Conservation (phyloP, 768 basidiomycete genomes). For the Leccinum subtestaceum region DNA sequence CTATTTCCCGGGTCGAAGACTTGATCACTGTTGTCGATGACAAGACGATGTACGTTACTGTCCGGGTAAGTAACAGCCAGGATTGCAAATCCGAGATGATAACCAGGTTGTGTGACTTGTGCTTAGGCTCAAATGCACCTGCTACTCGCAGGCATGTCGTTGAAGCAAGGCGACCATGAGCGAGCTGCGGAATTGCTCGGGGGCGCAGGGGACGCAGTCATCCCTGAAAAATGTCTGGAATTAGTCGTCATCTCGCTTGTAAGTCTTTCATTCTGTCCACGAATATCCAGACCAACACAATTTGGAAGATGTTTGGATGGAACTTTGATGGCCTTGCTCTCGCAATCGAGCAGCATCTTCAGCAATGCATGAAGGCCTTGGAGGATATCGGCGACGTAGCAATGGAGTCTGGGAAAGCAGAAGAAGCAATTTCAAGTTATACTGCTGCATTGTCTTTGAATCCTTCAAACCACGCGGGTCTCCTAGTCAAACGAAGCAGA, state of each 20-base stretch:
- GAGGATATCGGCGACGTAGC: conserved; percentile 2
- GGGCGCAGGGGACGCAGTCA: background rate
- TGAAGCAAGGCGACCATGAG: background rate
- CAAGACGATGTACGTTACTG: background rate
- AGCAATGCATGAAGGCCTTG: background rate
- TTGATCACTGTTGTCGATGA: background rate
- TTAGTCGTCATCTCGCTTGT: conserved; percentile 10
- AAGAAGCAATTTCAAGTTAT: conserved; percentile 1
- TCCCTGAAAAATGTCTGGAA: background rate
- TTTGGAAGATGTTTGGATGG: conserved; percentile 12
- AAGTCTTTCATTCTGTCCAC: background rate
- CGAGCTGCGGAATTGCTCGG: background rate
- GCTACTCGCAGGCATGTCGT: background rate
- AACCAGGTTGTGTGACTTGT: too few species aligned
- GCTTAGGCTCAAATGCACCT: conserved; percentile 10
- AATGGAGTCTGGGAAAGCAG: background rate
- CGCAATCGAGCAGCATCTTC: background rate
- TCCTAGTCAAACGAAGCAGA: conserved; percentile 12
- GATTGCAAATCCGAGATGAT: background rate
- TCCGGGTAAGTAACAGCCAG: background rate
- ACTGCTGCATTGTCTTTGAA: background rate
- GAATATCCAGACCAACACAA: background rate
- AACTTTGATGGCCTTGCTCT: conserved; percentile 2
- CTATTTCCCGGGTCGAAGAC: conserved; percentile 6
- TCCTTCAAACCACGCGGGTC: background rate